Evolutionary conservation across 2,329 filamentous ascomycete species (phyloP).

Genomic region (Dothideomycetes sp.): DNA sequence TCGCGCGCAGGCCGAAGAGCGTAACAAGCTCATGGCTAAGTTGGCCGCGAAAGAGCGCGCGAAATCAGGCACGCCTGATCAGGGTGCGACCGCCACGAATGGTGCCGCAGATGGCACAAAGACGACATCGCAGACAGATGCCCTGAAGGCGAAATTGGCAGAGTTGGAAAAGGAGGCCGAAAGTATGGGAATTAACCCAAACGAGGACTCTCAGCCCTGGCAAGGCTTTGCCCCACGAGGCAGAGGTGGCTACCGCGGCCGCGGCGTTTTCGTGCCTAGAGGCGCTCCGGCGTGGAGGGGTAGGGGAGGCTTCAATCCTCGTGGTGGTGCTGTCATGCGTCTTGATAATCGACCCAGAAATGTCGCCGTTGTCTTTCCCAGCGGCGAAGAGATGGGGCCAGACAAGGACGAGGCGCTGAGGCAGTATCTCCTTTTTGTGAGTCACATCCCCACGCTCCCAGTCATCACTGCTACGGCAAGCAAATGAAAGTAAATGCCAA

Average conservation of each 20-base stretch:
- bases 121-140: slow-evolving; percentile 43
- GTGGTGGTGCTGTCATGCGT: slow-evolving; percentile 45
- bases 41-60: slow-evolving; percentile 29
- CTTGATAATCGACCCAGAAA: slow-evolving; percentile 67
- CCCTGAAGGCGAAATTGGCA: slow-evolving; percentile 59
- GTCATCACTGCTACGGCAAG: no score
- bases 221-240: slow-evolving; percentile 28
- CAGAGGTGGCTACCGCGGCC: slow-evolving; percentile 28
- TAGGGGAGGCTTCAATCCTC: slow-evolving; percentile 29
- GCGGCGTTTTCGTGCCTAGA: slow-evolving; percentile 28
- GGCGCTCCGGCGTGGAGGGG: slow-evolving; percentile 34
- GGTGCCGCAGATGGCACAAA: slow-evolving; percentile 12
- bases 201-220: slow-evolving; percentile 25
- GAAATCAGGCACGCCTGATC: slow-evolving; percentile 15
- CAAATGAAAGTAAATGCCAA: not conserved
- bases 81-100: slow-evolving; percentile 16
- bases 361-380: slow-evolving; percentile 43
- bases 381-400: slow-evolving; percentile 51
- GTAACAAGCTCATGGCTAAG: slow-evolving; percentile 49
- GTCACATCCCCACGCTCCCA: slow-evolving; percentile 4
- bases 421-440: slow-evolving; percentile 50
- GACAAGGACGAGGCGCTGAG: slow-evolving; percentile 58
- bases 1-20: slow-evolving; percentile 54
- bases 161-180: slow-evolving; percentile 64
- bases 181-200: slow-evolving; percentile 56